Base-by-base conservation (phyloP, 75 land plant genomes). In the Selaginella moellendorffii region DNA sequence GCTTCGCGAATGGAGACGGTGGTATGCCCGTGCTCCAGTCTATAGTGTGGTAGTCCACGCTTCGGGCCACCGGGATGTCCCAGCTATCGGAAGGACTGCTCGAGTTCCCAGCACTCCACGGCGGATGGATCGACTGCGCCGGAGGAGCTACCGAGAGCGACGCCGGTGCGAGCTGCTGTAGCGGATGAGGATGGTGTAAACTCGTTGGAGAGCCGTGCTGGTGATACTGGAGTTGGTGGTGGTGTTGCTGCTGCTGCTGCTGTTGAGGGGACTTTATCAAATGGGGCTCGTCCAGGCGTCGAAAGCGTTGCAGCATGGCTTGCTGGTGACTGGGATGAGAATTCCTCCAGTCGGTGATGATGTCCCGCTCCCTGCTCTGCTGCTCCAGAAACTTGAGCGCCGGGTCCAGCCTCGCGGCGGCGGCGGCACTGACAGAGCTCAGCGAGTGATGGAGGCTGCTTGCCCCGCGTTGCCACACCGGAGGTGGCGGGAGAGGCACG, bases 1-100 rank as follows among this genome's bases (percentile, higher is more conserved):
- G 46, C 46, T 36, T 36, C 46, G 10, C 46, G 14, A 36, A 36
- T 5, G 46, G 46, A 27, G 70, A 24, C 0, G 75, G 69, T 27
- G 77, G 71, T 30, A 63, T 42, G 22, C 73, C 73, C 76, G 83
- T 54, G 30, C 80, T 78, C 90, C 90, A 86, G 59, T 86, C 90
- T 63, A 86, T 79, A 42, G 52, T 74, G 31, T 69, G 72, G 70
- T 86, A 86, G 59, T 86, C 83, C 21, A 67, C 76, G 30, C 72
- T 74, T 14, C 14, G 46, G 46, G 46, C 10, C 5, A 36, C 46
- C 46, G 46, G 14, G 10, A 36, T 5, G 46, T 36, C 46, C 46
- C 46, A 36, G 14, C 46, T 36, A 36, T 36, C 46, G 14, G 46
- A 36, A 5, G 46, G 46, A 36, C 46, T 12, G 46, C 25, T 72